Evolutionary conservation across 2,329 filamentous ascomycete species (phyloP).

Genomic region (Coniochaeta prunicola): DNA sequence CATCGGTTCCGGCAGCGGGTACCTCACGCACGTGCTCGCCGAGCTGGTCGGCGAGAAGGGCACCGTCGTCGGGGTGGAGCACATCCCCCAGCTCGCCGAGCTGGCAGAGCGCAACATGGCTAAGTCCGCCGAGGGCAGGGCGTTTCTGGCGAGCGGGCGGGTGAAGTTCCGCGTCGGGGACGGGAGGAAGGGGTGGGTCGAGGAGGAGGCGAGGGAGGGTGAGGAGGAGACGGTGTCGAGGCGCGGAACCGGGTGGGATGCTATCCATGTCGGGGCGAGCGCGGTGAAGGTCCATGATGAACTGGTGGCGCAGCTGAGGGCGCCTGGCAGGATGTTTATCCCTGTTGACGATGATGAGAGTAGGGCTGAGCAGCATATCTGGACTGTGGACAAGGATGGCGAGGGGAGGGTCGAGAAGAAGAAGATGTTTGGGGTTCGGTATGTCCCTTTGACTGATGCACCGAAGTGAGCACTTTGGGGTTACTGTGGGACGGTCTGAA

Average conservation of each 20-base stretch:
- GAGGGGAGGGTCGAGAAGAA: slow-evolving; percentile 53
- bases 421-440: slow-evolving; percentile 63
- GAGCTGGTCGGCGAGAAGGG: slow-evolving; percentile 56
- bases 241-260: slow-evolving; percentile 64
- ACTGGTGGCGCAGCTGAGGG: slow-evolving; percentile 68
- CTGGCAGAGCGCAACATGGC: slow-evolving; percentile 58
- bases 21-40: slow-evolving; percentile 82
- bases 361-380: slow-evolving; percentile 56
- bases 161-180: slow-evolving; percentile 72
- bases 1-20: slow-evolving; percentile 70
- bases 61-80: slow-evolving; percentile 65
- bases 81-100: slow-evolving; percentile 58
- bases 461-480: slow-evolving; percentile 25
- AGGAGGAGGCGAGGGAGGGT: slow-evolving; percentile 18
- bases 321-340: slow-evolving; percentile 76
- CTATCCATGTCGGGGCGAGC: slow-evolving; percentile 90
- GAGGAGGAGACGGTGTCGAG: slow-evolving; percentile 39
- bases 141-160: slow-evolving; percentile 53
- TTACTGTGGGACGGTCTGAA: too few relatives aligned
- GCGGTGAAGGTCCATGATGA: slow-evolving; percentile 65
- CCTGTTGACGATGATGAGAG: slow-evolving; percentile 53
- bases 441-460: slow-evolving; percentile 71
- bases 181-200: slow-evolving; percentile 57
- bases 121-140: slow-evolving; percentile 51
- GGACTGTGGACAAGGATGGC: slow-evolving; percentile 64